Evolutionary conservation across 306 rosid genomes (phyloP).

Genomic region (Vigna hirtella): DNA sequence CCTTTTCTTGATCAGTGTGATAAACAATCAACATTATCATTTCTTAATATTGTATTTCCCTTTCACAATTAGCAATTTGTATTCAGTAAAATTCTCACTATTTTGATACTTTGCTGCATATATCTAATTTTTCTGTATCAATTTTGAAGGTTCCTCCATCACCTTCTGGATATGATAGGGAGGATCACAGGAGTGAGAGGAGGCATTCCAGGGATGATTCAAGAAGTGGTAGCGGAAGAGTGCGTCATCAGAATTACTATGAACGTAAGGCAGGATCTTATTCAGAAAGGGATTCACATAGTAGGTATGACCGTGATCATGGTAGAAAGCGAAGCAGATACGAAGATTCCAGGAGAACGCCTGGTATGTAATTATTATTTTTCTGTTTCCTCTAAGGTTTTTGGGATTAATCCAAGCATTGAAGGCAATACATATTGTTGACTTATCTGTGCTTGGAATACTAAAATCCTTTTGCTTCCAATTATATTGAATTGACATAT

Average conservation of each 20-base stretch:
- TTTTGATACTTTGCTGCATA: slow-evolving; percentile 7
- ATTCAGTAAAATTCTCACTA: not conserved
- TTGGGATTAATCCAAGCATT: slow-evolving; percentile 8
- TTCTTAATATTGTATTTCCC: slow-evolving; percentile 23
- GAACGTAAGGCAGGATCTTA: slow-evolving; percentile 61
- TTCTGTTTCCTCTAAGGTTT: slow-evolving; percentile 19
- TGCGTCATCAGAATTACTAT: slow-evolving; percentile 46
- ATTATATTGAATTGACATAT: slow-evolving; percentile 28
- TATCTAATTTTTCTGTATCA: slow-evolving; percentile 44
- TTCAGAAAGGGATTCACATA: slow-evolving; percentile 67
- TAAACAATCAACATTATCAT: slow-evolving; percentile 26
- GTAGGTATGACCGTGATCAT: slow-evolving; percentile 64
- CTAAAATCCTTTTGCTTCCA: slow-evolving; percentile 34
- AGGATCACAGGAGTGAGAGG: slow-evolving; percentile 62
- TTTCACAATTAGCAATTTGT: slow-evolving; percentile 14
- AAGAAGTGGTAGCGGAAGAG: slow-evolving; percentile 60
- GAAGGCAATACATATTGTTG: slow-evolving; percentile 29
- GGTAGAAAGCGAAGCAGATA: slow-evolving; percentile 72
- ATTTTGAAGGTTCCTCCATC: slow-evolving; percentile 60
- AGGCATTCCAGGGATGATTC: slow-evolving; percentile 58
- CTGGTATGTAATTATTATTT: slow-evolving; percentile 58
- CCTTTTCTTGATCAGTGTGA: not conserved
- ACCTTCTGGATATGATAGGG: slow-evolving; percentile 62
- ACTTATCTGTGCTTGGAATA: slow-evolving; percentile 11
- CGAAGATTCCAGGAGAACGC: slow-evolving; percentile 79